phyloP scores from a whole-genome alignment of 805 yeast species.

The Candida namnaoensis region DNA sequence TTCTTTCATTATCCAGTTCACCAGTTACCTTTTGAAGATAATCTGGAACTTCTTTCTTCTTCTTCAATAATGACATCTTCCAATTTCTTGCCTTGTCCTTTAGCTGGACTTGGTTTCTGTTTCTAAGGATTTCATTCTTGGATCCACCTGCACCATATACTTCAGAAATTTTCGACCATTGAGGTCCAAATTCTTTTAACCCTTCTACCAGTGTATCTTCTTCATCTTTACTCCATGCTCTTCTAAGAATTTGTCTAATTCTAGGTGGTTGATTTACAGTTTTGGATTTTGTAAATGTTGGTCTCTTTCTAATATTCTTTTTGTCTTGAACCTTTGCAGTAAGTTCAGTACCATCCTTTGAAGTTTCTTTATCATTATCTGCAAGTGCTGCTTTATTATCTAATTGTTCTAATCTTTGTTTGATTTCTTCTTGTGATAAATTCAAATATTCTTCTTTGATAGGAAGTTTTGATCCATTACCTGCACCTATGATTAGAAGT shows the following conservation, averaged over 20 bases:
- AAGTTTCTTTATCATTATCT: too few species aligned
- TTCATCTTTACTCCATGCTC: conserved; percentile 85
- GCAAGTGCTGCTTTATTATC: too few species aligned
- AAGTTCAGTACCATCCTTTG: too few species aligned
- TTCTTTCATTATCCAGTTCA: conserved; percentile 46
- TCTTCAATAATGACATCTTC: conserved; percentile 78
- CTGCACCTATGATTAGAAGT: conserved; percentile 30
- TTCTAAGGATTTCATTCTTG: conserved; percentile 72
- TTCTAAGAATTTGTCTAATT: conserved; percentile 29
- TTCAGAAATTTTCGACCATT: conserved; percentile 87
- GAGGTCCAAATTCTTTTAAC: conserved; percentile 74
- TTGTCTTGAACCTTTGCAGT: background rate
- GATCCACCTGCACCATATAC: conserved; percentile 93
- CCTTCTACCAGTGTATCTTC: conserved; percentile 81
- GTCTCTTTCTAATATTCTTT: background rate
- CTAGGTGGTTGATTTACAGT: conserved; percentile 4
- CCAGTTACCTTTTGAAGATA: conserved; percentile 85
- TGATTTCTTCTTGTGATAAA: conserved; percentile 14
- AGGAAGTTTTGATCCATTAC: too few species aligned
- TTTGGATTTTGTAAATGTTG: conserved; percentile 5
- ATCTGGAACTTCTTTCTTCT: conserved; percentile 69
- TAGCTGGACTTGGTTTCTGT: conserved; percentile 83
- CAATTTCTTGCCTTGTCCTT: conserved; percentile 96
- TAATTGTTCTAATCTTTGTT: background rate
- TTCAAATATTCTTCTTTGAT: conserved; percentile 1